phyloP scores from a whole-genome alignment of 495 filamentous ascomycete genomes.

The Cladorrhinum samala region DNA sequence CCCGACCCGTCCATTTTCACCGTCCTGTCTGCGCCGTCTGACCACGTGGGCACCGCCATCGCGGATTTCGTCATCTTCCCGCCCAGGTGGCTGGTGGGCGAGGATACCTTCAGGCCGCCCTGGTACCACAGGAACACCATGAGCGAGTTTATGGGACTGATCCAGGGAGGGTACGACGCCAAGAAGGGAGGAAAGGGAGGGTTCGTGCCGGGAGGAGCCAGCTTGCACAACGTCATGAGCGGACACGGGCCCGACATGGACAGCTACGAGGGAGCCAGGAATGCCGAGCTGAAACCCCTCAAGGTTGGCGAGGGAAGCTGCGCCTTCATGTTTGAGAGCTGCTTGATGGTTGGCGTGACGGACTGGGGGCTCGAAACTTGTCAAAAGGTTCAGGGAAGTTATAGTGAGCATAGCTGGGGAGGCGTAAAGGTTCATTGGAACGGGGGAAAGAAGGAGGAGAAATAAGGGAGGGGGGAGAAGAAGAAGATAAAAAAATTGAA shows the following conservation, averaged over 20 bases:
- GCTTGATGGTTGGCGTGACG: constrained; percentile 82
- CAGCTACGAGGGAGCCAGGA: constrained; percentile 57
- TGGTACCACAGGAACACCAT: constrained; percentile 83
- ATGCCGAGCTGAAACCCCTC: constrained; percentile 47
- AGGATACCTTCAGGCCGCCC: constrained; percentile 75
- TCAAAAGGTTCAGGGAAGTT: constrained; percentile 74
- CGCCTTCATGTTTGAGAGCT: constrained; percentile 65
- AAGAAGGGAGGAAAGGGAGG: constrained; percentile 44
- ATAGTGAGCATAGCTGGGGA: constrained; percentile 82
- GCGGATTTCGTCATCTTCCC: constrained; percentile 83
- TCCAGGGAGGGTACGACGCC: constrained; percentile 56
- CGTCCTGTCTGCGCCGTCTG: constrained; percentile 66
- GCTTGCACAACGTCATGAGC: constrained; percentile 54
- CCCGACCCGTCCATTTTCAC: constrained; percentile 80
- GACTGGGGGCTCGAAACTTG: constrained; percentile 85
- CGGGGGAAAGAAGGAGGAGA: constrained; percentile 20
- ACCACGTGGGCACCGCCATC: constrained; percentile 58
- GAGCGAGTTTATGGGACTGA: constrained; percentile 78
- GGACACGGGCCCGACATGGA: constrained; percentile 56
- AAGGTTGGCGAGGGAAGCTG: constrained; percentile 54
- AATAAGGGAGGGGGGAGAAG: not conserved
- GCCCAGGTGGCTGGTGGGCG: constrained; percentile 70
- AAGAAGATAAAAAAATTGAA: not conserved
- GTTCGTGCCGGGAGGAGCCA: constrained; percentile 55
- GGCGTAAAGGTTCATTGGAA: constrained; percentile 72